These are phyloP conservation scores for Geotrichum candidum DNA, from an alignment of 1,139 yeast species.

Conservation along the genomic window DNA sequence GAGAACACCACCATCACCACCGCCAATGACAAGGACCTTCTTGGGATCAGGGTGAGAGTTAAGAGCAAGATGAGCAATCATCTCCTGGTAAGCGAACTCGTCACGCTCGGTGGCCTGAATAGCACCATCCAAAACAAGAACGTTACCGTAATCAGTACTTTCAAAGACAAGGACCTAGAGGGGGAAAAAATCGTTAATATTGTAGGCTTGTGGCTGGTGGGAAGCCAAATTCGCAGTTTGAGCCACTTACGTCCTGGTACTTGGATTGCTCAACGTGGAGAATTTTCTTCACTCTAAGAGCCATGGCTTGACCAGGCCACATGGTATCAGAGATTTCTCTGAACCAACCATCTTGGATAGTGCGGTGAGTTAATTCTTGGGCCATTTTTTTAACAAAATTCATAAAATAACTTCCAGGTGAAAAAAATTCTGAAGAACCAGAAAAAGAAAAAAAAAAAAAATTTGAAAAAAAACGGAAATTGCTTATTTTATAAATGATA, in stretches of 20 bases:
- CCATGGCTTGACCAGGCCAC: conserved; percentile 98
- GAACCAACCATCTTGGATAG: conserved; percentile 27
- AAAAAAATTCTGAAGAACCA: conserved; percentile 8
- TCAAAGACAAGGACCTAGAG: conserved; percentile 56
- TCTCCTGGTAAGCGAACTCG: conserved; percentile 84
- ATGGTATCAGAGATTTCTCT: conserved; percentile 70
- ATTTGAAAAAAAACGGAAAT: not conserved
- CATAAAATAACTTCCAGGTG: conserved; percentile 5
- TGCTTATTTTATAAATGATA: no score
- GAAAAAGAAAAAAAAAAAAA: conserved; percentile 6
- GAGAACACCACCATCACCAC: conserved; percentile 91
- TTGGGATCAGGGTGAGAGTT: conserved; percentile 70
- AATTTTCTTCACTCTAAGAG: conserved; percentile 69
- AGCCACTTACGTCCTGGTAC: conserved; percentile 60
- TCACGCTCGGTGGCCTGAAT: conserved; percentile 86
- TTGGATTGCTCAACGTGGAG: conserved; percentile 68
- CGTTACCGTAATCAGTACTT: conserved; percentile 73
- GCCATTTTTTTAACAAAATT: conserved; percentile 24
- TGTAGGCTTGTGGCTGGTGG: no score
- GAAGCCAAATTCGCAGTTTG: not conserved
- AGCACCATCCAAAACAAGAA: conserved; percentile 77
- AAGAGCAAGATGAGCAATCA: conserved; percentile 75
- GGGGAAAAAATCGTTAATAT: not conserved
- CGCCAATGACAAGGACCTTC: conserved; percentile 79
- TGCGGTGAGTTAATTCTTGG: conserved; percentile 33